These are phyloP conservation scores for Thermothielavioides terrestris DNA, from an alignment of 495 filamentous ascomycete species.

Conservation along the genomic window DNA sequence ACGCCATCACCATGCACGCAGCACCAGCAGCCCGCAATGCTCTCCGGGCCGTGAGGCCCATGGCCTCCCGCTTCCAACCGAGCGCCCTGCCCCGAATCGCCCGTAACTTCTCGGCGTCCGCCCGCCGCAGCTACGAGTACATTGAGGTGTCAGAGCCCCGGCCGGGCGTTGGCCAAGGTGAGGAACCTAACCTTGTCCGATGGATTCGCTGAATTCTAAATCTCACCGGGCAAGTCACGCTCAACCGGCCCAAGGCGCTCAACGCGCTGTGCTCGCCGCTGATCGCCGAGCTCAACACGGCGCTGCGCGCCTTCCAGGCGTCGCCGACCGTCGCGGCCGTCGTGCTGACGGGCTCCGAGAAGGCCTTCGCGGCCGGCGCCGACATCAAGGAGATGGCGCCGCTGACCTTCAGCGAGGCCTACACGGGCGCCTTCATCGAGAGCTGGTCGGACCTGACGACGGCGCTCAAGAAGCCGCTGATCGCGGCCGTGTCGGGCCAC, in stretches of 20 bases:
- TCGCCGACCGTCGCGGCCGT: constrained; percentile 64
- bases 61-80: constrained; percentile 48
- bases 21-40: constrained; percentile 36
- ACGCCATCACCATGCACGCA: constrained; percentile 5
- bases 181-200: neutral
- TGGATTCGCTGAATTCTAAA: neutral
- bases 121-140: constrained; percentile 58
- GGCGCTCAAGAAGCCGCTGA: constrained; percentile 78
- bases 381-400: constrained; percentile 99
- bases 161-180: constrained; percentile 84
- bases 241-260: constrained; percentile 89
- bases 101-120: constrained; percentile 50
- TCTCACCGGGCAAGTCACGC: constrained; percentile 55
- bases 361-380: constrained; percentile 90
- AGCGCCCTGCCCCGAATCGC: constrained; percentile 39
- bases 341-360: constrained; percentile 76
- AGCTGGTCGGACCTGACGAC: constrained; percentile 79
- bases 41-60: constrained; percentile 48
- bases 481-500: constrained; percentile 89
- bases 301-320: constrained; percentile 62
- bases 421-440: constrained; percentile 83
- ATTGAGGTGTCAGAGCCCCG: constrained; percentile 74
- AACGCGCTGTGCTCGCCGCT: constrained; percentile 87
- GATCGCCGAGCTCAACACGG: constrained; percentile 80
- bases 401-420: constrained; percentile 76